Percentiles rank a stretch among this genome's conserved stretches.
These are phyloP conservation scores for Botryotinia globosa DNA, from an alignment of 2,329 filamentous ascomycete species.

Conservation along the genomic window DNA sequence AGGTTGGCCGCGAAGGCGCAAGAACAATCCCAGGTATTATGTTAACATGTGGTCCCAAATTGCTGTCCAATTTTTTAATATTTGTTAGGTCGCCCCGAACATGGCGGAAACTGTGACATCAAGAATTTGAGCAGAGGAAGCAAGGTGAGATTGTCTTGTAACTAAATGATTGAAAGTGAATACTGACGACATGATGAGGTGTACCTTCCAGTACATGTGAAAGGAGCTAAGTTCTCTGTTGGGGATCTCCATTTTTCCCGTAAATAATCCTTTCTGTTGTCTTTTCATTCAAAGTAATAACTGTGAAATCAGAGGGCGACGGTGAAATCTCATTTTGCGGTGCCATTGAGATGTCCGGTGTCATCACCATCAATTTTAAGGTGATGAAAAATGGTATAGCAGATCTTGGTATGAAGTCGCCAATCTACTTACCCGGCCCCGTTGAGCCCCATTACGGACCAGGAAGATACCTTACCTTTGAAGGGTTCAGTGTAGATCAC, in stretches of 20 bases:
- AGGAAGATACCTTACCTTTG: conserved; percentile 77
- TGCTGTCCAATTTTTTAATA: conserved; percentile 13
- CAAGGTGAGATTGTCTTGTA: conserved; percentile 2
- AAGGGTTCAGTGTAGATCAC: conserved; percentile 88
- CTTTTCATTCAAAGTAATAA: not conserved
- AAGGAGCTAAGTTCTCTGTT: conserved; percentile 84
- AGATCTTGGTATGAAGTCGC: conserved; percentile 73
- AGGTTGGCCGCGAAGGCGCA: conserved; percentile 74
- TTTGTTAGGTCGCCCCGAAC: conserved; percentile 33
- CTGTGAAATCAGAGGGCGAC: conserved; percentile 73
- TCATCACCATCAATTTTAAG: conserved; percentile 86
- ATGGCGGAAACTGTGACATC: conserved; percentile 86
- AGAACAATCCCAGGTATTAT: conserved; percentile 70
- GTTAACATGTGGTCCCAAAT: not conserved
- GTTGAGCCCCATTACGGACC: conserved; percentile 87
- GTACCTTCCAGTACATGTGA: conserved; percentile 82
- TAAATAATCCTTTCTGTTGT: not conserved
- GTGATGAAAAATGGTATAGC: conserved; percentile 79
- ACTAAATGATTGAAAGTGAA: not conserved
- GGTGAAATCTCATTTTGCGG: conserved; percentile 88
- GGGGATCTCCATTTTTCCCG: conserved; percentile 67
- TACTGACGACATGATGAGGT: conserved; percentile 55
- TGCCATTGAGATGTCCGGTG: conserved; percentile 90
- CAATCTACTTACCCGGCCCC: conserved; percentile 81
- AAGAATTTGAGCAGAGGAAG: conserved; percentile 77